Percentiles rank a stretch among this genome's conserved stretches.
These are phyloP conservation scores for Termitomyces sp. DNA, from an alignment of 768 basidiomycete species.

Conservation along the genomic window DNA sequence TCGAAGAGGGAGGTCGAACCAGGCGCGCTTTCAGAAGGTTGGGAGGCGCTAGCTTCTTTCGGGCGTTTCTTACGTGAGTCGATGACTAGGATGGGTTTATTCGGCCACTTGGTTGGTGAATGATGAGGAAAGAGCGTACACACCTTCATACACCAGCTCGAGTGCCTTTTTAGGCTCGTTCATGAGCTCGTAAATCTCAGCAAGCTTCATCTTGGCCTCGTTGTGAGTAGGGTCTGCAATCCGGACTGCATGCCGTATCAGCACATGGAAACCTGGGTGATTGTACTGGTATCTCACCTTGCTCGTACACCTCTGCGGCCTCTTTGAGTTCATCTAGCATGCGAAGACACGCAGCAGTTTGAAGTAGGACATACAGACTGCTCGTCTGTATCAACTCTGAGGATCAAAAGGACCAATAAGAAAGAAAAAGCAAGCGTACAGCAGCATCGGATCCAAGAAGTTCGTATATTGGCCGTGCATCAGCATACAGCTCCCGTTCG, in stretches of 20 bases:
- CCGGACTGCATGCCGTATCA: slow-evolving; percentile 48
- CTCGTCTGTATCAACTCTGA: slow-evolving; percentile 51
- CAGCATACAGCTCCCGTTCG: slow-evolving; percentile 68
- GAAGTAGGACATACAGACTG: slow-evolving; percentile 64
- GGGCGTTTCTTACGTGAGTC: slow-evolving; percentile 53
- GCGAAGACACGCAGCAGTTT: slow-evolving; percentile 79
- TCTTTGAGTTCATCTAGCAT: slow-evolving; percentile 71
- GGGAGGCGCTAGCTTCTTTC: slow-evolving; percentile 18
- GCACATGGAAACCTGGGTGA: neutral
- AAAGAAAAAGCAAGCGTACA: slow-evolving; percentile 37
- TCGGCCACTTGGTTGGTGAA: neutral
- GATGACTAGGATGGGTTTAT: slow-evolving; percentile 36
- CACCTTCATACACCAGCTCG: slow-evolving; percentile 82
- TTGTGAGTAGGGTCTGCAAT: slow-evolving; percentile 69
- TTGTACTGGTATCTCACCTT: slow-evolving; percentile 43
- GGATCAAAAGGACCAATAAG: neutral
- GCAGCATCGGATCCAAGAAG: slow-evolving; percentile 69
- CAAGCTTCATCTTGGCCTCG: slow-evolving; percentile 87
- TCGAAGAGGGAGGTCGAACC: slow-evolving; percentile 58
- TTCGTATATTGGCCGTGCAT: slow-evolving; percentile 80
- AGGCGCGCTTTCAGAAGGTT: slow-evolving; percentile 14
- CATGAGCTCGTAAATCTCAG: slow-evolving; percentile 84
- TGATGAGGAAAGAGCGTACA: slow-evolving; percentile 1
- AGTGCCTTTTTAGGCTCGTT: slow-evolving; percentile 80
- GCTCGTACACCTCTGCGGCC: slow-evolving; percentile 81